Evolutionary conservation across 305 asterid species (phyloP).

Genomic region (Plantago lanceolata): DNA sequence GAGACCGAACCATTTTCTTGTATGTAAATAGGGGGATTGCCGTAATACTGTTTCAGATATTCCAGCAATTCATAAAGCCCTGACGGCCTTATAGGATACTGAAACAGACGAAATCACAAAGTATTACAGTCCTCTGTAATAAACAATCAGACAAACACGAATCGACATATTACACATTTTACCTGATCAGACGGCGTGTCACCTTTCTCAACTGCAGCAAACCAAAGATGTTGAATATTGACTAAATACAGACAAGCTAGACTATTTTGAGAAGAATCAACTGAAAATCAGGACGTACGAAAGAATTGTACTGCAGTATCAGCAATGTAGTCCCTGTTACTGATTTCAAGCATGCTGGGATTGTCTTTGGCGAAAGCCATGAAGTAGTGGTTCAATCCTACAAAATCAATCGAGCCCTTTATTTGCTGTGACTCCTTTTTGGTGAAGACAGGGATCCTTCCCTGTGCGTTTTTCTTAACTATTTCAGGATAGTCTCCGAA

Average conservation of each 20-base stretch:
- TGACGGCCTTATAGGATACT: slow-evolving; percentile 28
- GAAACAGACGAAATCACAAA: neutral
- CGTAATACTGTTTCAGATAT: slow-evolving; percentile 34
- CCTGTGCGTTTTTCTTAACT: slow-evolving; percentile 29
- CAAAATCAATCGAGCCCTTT: slow-evolving; percentile 42
- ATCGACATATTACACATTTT: neutral
- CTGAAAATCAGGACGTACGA: slow-evolving; percentile 23
- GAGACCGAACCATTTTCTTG: slow-evolving; percentile 55
- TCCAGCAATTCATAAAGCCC: slow-evolving; percentile 37
- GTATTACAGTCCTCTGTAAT: neutral
- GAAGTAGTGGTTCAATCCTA: slow-evolving; percentile 43
- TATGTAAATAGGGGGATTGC: slow-evolving; percentile 40
- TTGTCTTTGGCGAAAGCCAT: slow-evolving; percentile 26
- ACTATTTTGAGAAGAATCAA: too few species aligned
- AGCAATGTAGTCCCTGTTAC: neutral
- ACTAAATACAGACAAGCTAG: too few species aligned
- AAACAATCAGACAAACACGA: neutral
- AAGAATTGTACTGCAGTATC: slow-evolving; percentile 30
- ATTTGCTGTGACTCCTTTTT: slow-evolving; percentile 33
- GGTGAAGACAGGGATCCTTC: slow-evolving; percentile 40
- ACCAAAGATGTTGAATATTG: neutral
- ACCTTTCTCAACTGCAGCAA: slow-evolving; percentile 24
- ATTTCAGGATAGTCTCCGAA: slow-evolving; percentile 48
- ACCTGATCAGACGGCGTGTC: slow-evolving; percentile 30
- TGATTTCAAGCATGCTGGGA: slow-evolving; percentile 6